These are phyloP conservation scores for Castanopsis chinensis DNA, from an alignment of 306 rosid genomes.

Conservation along the genomic window DNA sequence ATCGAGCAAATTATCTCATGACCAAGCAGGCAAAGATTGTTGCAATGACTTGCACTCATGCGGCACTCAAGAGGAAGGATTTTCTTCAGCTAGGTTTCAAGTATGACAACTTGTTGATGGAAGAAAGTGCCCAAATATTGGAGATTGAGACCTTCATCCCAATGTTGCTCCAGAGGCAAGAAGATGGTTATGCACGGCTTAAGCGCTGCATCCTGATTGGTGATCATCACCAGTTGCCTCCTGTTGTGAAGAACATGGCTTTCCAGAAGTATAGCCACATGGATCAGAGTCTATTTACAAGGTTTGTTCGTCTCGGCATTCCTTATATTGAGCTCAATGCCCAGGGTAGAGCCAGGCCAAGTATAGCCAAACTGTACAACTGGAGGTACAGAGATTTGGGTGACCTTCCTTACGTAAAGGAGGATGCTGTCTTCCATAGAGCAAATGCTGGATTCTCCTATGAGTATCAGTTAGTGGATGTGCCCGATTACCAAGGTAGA, in stretches of 20 bases:
- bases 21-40: too few species aligned
- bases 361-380: slow-evolving; percentile 86
- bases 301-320: slow-evolving; percentile 95
- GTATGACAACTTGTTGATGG: too few species aligned
- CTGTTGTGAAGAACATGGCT: slow-evolving; percentile 96
- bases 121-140: too few species aligned
- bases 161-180: too few species aligned
- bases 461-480: slow-evolving; percentile 95
- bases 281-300: slow-evolving; percentile 96
- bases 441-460: slow-evolving; percentile 97
- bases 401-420: slow-evolving; percentile 81
- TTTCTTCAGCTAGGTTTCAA: too few species aligned
- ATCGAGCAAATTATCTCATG: too few species aligned
- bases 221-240: too few species aligned
- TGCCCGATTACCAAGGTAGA: slow-evolving; percentile 83
- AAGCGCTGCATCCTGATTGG: too few species aligned
- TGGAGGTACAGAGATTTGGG: slow-evolving; percentile 98
- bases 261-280: slow-evolving; percentile 97
- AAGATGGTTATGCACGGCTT: too few species aligned
- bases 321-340: slow-evolving; percentile 99
- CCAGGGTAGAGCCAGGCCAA: slow-evolving; percentile 98
- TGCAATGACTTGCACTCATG: too few species aligned
- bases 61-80: too few species aligned
- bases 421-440: slow-evolving; percentile 48
- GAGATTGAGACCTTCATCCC: too few species aligned